A percentile compares a stretch with the other conserved stretches of the same genome.
phyloP scores from a whole-genome alignment of 2,329 filamentous ascomycete species.

The Periconia macrospinosa region DNA sequence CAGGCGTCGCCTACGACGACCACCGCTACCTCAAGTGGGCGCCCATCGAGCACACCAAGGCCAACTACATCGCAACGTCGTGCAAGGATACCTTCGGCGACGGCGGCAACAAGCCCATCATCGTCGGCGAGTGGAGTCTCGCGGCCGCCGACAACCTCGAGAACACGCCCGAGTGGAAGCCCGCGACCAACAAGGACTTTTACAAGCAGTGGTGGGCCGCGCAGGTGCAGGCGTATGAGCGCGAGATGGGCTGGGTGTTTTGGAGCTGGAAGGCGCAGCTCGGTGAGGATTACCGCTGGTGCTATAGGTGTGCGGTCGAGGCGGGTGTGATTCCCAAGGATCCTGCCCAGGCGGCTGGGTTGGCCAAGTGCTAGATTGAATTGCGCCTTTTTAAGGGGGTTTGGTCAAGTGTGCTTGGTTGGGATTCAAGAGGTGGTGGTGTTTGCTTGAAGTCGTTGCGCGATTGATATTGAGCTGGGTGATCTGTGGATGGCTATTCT shows the following conservation, averaged over 20 bases:
- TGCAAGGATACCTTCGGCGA: slow-evolving; percentile 52
- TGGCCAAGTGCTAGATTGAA: slow-evolving; percentile 13
- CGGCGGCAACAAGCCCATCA: slow-evolving; percentile 45
- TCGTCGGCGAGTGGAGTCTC: slow-evolving; percentile 64
- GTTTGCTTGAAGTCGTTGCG: no score
- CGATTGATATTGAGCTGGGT: no score
- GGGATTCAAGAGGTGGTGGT: no score
- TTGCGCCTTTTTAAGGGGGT: background rate
- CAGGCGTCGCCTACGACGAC: slow-evolving; percentile 58
- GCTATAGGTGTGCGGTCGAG: slow-evolving; percentile 46
- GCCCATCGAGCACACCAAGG: slow-evolving; percentile 47
- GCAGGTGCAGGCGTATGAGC: slow-evolving; percentile 59
- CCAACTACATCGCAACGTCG: slow-evolving; percentile 54
- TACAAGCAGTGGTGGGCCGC: slow-evolving; percentile 62
- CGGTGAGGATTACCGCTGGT: slow-evolving; percentile 53
- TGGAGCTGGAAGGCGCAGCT: slow-evolving; percentile 62
- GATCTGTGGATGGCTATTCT: no score
- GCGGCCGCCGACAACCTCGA: slow-evolving; percentile 55
- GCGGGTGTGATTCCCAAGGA: slow-evolving; percentile 23
- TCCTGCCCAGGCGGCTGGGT: slow-evolving; percentile 8
- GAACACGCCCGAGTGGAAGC: slow-evolving; percentile 49
- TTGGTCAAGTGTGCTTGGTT: no score
- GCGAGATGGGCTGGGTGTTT: slow-evolving; percentile 59
- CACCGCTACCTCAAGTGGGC: slow-evolving; percentile 64
- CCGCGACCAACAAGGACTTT: slow-evolving; percentile 46